Percentiles rank a stretch among this genome's conserved stretches.
Conservation (phyloP, 805 yeast genomes). For the Priceomyces medius region DNA sequence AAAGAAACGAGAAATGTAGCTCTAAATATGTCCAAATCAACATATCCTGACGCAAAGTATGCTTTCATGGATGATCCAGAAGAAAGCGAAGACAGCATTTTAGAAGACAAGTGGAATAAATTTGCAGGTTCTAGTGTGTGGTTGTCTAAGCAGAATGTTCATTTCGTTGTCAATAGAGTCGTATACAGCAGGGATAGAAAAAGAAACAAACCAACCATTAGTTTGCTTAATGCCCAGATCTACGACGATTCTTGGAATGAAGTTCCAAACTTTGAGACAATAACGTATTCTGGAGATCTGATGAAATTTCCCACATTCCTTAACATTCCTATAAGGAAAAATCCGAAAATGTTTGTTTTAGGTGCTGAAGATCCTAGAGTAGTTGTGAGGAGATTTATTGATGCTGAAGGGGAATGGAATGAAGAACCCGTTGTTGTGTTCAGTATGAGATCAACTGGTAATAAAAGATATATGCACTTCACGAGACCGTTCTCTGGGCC, state of each 20-base stretch:
- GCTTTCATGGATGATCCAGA: conserved; percentile 12
- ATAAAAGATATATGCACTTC: conserved; percentile 23
- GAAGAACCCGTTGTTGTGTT: conserved; percentile 24
- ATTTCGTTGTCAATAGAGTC: conserved; percentile 10
- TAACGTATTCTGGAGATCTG: neutral
- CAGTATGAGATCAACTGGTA: conserved; percentile 16
- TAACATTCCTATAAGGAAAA: conserved; percentile 10
- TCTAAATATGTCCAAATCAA: conserved; percentile 5
- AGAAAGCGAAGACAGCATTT: conserved; percentile 12
- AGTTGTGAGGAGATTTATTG: conserved; percentile 10
- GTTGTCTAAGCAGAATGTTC: conserved; percentile 8
- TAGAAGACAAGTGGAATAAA: conserved; percentile 12
- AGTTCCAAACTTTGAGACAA: conserved; percentile 9
- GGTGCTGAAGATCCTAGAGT: conserved; percentile 22
- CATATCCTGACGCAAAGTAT: conserved; percentile 8
- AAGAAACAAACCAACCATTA: conserved; percentile 9
- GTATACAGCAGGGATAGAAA: conserved; percentile 4
- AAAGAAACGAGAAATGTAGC: conserved; percentile 12
- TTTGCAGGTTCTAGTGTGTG: conserved; percentile 13
- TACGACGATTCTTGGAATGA: conserved; percentile 22
- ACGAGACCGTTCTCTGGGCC: conserved; percentile 16
- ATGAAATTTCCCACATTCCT: conserved; percentile 12
- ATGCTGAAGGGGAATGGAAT: conserved; percentile 7
- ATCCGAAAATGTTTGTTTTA: conserved; percentile 4
- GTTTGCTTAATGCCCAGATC: conserved; percentile 18